These are phyloP conservation scores for Micractinium sp. DNA, from an alignment of 139 green algal species.

Conservation along the genomic window DNA sequence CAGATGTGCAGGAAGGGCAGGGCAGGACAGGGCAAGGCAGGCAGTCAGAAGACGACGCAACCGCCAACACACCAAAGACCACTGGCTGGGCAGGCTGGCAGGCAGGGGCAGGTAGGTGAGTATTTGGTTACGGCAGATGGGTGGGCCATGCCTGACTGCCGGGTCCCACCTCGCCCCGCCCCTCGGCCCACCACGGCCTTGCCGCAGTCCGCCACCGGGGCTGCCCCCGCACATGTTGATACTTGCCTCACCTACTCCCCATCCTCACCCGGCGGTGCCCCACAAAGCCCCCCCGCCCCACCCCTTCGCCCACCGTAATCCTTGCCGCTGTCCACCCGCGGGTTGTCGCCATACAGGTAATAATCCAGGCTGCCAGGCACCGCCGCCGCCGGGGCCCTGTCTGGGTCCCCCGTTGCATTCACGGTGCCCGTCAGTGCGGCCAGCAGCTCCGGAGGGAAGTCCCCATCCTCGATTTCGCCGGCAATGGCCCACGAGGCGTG, in stretches of 20 bases:
- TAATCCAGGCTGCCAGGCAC: slow-evolving; percentile 10
- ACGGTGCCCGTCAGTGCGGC: background rate
- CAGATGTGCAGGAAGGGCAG: background rate
- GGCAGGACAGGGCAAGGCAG: background rate
- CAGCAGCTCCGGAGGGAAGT: slow-evolving; percentile 1
- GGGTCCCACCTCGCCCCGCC: background rate
- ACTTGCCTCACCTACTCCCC: too few relatives aligned
- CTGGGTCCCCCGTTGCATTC: background rate
- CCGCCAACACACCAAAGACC: background rate
- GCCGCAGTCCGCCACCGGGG: too few relatives aligned
- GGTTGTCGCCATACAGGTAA: slow-evolving; percentile 19
- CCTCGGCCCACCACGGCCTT: too few relatives aligned
- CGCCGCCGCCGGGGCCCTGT: background rate
- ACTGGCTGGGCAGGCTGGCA: background rate
- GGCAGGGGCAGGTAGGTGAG: too few relatives aligned
- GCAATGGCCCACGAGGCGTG: background rate
- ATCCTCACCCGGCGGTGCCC: too few relatives aligned
- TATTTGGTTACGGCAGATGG: too few relatives aligned
- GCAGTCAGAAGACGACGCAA: background rate
- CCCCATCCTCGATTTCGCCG: slow-evolving; percentile 4
- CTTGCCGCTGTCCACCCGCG: slow-evolving; percentile 15
- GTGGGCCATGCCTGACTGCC: background rate
- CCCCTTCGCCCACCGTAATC: slow-evolving; percentile 24
- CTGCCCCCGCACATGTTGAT: too few relatives aligned
- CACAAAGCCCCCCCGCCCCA: too few relatives aligned